A percentile compares a stretch with the other conserved stretches of the same genome.
These are phyloP conservation scores for Zalerion maritima DNA, from an alignment of 495 filamentous ascomycete genomes.

Conservation along the genomic window DNA sequence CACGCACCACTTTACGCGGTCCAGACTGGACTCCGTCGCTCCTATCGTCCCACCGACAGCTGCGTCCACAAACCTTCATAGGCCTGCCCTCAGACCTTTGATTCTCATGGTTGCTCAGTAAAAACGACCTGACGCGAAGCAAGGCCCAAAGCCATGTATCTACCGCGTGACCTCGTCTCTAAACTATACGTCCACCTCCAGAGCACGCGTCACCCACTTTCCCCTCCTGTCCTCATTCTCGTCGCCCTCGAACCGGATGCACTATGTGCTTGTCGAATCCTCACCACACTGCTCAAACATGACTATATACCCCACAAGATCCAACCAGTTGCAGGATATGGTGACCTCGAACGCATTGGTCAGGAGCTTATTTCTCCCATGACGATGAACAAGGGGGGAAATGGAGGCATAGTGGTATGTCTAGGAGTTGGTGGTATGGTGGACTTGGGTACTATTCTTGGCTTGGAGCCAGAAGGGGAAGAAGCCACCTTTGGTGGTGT, in stretches of 20 bases:
- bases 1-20: no score
- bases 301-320: conserved; percentile 99
- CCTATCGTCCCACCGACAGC: no score
- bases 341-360: conserved; percentile 66
- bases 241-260: conserved; percentile 90
- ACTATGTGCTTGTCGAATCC: conserved; percentile 86
- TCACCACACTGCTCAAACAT: conserved; percentile 79
- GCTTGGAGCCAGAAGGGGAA: conserved; percentile 43
- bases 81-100: no score
- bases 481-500: conserved; percentile 53
- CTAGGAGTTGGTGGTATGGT: conserved; percentile 84
- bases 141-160: conserved; percentile 76
- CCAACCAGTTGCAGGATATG: conserved; percentile 84
- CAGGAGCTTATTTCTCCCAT: conserved; percentile 65
- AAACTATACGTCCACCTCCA: conserved; percentile 83
- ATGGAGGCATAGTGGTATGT: conserved; percentile 78
- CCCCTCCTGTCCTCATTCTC: conserved; percentile 81
- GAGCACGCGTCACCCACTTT: conserved; percentile 63
- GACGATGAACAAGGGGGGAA: conserved; percentile 65
- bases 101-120: no score
- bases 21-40: no score
- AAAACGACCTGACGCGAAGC: no score
- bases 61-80: no score
- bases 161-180: conserved; percentile 75
- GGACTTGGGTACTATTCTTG: conserved; percentile 62